Conservation (phyloP, 371 early-diverging fungal species). For the Mortierella sp. region DNA sequence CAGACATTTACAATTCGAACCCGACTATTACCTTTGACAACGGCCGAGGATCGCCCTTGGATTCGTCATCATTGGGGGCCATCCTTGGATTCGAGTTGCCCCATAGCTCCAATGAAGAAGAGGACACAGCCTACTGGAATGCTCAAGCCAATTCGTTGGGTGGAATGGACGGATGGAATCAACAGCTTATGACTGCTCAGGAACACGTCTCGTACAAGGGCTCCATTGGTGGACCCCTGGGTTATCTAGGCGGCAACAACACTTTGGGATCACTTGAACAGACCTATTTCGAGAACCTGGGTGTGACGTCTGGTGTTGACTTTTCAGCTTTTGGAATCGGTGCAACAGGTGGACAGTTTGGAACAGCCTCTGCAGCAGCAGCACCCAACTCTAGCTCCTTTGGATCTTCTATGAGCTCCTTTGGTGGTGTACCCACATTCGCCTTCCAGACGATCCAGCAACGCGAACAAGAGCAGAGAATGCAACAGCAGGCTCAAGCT, state of each 20-base stretch:
- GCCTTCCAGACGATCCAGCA: slow-evolving; percentile 42
- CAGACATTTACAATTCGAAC: slow-evolving; percentile 45
- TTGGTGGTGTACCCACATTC: slow-evolving; percentile 20
- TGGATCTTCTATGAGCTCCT: slow-evolving; percentile 18
- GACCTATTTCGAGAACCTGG: slow-evolving; percentile 35
- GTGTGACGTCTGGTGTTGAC: slow-evolving; percentile 35
- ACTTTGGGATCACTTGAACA: slow-evolving; percentile 41
- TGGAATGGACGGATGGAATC: slow-evolving; percentile 54
- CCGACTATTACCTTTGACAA: slow-evolving; percentile 49
- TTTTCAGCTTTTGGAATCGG: slow-evolving; percentile 52
- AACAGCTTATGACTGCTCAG: slow-evolving; percentile 49
- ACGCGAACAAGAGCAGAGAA: slow-evolving; percentile 31
- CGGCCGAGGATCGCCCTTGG: slow-evolving; percentile 43
- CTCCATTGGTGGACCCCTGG: slow-evolving; percentile 38
- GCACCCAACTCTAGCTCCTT: slow-evolving; percentile 3
- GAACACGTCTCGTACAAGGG: slow-evolving; percentile 51
- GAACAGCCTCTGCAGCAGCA: not conserved
- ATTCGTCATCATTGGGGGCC: slow-evolving; percentile 42
- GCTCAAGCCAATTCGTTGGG: slow-evolving; percentile 51
- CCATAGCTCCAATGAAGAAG: slow-evolving; percentile 46
- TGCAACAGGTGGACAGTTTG: slow-evolving; percentile 34
- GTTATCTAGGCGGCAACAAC: slow-evolving; percentile 47
- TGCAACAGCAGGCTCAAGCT: slow-evolving; percentile 14
- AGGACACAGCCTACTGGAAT: slow-evolving; percentile 50
- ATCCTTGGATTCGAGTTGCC: slow-evolving; percentile 48